Conservation (phyloP, 305 asterid genomes). For the Fraxinus greggii region DNA sequence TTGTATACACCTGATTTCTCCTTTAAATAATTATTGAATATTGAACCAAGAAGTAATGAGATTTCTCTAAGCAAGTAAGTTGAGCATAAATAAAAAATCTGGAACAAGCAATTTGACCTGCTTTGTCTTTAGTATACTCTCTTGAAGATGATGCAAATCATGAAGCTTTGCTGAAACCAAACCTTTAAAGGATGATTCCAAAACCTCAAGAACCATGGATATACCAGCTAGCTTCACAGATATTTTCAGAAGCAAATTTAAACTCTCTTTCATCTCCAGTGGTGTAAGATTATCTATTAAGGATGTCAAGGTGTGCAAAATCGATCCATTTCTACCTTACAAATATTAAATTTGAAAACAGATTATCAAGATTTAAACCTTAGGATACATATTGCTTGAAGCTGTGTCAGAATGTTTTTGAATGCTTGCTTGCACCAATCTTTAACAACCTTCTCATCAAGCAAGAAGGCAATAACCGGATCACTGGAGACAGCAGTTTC, state of each 20-base stretch:
- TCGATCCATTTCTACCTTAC: neutral
- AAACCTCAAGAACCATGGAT: slow-evolving; percentile 68
- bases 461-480: slow-evolving; percentile 83
- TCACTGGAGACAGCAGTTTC: slow-evolving; percentile 96
- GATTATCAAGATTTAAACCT: slow-evolving; percentile 6
- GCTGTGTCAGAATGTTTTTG: slow-evolving; percentile 49
- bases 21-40: slow-evolving; percentile 8
- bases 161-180: slow-evolving; percentile 65
- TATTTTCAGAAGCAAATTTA: slow-evolving; percentile 56
- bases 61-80: slow-evolving; percentile 4
- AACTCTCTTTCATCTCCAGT: slow-evolving; percentile 45
- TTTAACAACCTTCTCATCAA: slow-evolving; percentile 94
- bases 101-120: slow-evolving; percentile 55
- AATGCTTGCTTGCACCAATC: slow-evolving; percentile 93
- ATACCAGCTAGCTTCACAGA: slow-evolving; percentile 73
- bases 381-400: slow-evolving; percentile 83
- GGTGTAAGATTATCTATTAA: slow-evolving; percentile 56
- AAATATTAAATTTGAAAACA: neutral
- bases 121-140: slow-evolving; percentile 71
- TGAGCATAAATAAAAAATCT: slow-evolving; percentile 14
- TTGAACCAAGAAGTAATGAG: slow-evolving; percentile 1
- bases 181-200: slow-evolving; percentile 83
- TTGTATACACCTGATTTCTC: slow-evolving; percentile 3
- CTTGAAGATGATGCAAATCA: slow-evolving; percentile 78
- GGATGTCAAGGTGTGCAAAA: slow-evolving; percentile 53